phyloP scores from a whole-genome alignment of 768 basidiomycete genomes.

The Lanmaoa rubissima region DNA sequence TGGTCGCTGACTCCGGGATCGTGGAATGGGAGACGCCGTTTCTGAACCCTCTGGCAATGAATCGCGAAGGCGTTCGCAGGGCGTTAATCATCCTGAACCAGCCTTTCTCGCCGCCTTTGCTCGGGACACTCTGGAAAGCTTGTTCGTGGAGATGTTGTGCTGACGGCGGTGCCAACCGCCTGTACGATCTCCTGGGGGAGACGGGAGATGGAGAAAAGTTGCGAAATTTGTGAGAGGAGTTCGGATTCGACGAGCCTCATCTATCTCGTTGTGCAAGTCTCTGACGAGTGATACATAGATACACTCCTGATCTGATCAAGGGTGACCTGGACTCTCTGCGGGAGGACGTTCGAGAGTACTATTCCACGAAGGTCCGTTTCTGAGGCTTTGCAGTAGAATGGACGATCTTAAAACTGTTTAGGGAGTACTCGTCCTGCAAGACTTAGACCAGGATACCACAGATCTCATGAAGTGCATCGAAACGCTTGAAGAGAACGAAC shows the following conservation, averaged over 20 bases:
- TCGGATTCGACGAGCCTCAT: background rate
- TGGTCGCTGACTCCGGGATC: conserved; percentile 1
- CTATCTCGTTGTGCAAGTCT: background rate
- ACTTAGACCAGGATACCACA: conserved; percentile 79
- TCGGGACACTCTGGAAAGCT: conserved; percentile 58
- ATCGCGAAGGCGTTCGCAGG: conserved; percentile 17
- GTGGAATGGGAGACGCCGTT: conserved; percentile 28
- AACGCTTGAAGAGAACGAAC: conserved; percentile 60
- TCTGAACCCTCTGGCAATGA: conserved; percentile 18
- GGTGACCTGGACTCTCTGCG: conserved; percentile 93
- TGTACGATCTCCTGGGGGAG: conserved; percentile 55
- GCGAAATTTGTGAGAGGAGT: conserved; percentile 15
- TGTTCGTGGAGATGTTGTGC: conserved; percentile 65
- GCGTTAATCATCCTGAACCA: conserved; percentile 91
- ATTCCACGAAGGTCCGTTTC: conserved; percentile 51
- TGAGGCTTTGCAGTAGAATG: background rate
- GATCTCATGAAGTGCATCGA: conserved; percentile 92
- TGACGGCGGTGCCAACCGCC: conserved; percentile 84
- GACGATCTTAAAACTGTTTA: conserved; percentile 27
- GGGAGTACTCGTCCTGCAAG: conserved; percentile 68
- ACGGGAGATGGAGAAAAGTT: conserved; percentile 1
- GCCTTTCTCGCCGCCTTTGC: conserved; percentile 65
- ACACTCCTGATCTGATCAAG: conserved; percentile 82
- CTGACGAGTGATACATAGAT: conserved; percentile 41
- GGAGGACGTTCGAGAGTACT: conserved; percentile 68